Evolutionary conservation across 177 flowering plant species (phyloP).

Genomic region (Vitis hybrid): DNA sequence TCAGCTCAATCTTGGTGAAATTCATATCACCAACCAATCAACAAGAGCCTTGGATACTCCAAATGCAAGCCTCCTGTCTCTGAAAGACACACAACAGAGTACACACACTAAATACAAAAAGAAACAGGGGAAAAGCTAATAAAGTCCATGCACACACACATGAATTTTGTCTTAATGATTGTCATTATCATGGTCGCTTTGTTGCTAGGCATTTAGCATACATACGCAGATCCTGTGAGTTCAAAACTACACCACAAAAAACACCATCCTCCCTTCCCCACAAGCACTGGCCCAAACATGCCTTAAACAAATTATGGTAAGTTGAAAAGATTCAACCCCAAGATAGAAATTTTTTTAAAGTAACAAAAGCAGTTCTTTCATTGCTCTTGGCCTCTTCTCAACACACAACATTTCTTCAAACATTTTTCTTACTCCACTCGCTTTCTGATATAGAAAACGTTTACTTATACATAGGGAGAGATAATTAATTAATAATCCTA

Average conservation of each 20-base stretch:
- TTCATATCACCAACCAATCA: too few relatives aligned
- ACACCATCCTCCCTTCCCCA: not conserved
- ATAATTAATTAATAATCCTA: not conserved
- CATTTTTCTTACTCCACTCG: slow-evolving; percentile 20
- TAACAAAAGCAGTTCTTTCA: slow-evolving; percentile 3
- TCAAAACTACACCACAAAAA: not conserved
- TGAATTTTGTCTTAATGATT: slow-evolving; percentile 8
- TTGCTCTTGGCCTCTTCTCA: slow-evolving; percentile 3
- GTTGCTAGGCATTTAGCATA: not conserved
- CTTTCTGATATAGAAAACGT: slow-evolving; percentile 34
- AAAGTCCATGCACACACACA: not conserved
- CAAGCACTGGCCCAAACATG: not conserved
- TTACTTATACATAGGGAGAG: not conserved
- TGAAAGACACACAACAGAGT: not conserved
- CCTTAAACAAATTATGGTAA: not conserved
- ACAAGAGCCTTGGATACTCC: too few relatives aligned
- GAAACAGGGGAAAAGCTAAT: not conserved
- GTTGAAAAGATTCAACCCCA: slow-evolving; percentile 1
- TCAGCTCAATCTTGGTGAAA: too few relatives aligned
- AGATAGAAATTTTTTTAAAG: not conserved
- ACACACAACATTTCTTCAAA: slow-evolving; percentile 13
- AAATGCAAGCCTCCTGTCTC: too few relatives aligned
- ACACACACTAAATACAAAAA: not conserved
- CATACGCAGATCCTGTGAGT: not conserved
- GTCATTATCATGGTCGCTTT: slow-evolving; percentile 3